Percentiles rank a stretch among this genome's conserved stretches.
phyloP scores from a whole-genome alignment of 2,329 filamentous ascomycete genomes.

The Apiospora arundinis region DNA sequence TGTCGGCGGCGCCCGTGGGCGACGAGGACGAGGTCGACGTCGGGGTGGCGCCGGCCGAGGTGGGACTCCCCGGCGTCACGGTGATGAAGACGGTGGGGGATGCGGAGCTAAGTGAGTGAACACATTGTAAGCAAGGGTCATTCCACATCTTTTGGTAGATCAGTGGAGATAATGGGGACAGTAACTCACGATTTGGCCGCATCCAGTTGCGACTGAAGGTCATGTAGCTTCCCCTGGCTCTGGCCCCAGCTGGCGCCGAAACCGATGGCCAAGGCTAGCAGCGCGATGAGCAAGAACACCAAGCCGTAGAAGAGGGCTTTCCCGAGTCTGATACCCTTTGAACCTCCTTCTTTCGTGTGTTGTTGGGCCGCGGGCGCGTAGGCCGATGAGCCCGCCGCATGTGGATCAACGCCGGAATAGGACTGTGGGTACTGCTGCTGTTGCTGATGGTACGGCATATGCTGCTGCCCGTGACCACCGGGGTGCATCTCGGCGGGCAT shows the following conservation, averaged over 20 bases:
- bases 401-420: not conserved
- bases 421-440: not conserved
- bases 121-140: constrained; percentile 19
- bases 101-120: not conserved
- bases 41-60: constrained; percentile 23
- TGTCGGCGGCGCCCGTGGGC: constrained; percentile 25
- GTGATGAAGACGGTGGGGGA: constrained; percentile 6
- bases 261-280: constrained; percentile 35
- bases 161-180: constrained; percentile 7
- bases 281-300: constrained; percentile 28
- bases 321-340: constrained; percentile 23
- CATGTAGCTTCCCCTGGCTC: constrained; percentile 33
- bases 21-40: constrained; percentile 26
- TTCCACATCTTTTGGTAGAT: not conserved
- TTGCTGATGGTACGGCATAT: not conserved
- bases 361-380: not conserved
- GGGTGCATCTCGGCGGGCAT: not conserved
- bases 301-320: constrained; percentile 30
- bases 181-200: constrained; percentile 25
- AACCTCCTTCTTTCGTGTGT: not conserved
- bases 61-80: constrained; percentile 21
- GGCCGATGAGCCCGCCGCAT: not conserved
- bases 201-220: constrained; percentile 31
- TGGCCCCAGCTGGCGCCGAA: constrained; percentile 38
- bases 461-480: not conserved